Evolutionary conservation across 805 yeast species (phyloP), one percentile per base, ranked within the genome.

Genomic region (Ascoidea rubescens): DNA sequence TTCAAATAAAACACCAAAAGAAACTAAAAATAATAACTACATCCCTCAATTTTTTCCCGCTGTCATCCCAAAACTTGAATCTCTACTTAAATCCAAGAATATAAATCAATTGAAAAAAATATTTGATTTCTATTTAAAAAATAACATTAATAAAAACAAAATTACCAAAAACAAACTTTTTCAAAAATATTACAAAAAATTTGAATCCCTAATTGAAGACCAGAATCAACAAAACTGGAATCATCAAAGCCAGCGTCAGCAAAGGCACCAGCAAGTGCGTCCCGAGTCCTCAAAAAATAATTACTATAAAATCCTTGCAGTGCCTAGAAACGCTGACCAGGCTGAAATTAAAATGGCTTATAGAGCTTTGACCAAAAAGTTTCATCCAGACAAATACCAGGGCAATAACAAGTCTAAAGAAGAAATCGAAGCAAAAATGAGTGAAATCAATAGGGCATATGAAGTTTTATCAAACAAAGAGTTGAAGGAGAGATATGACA

Each of bases 361-460:
- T 67, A 72, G 96, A 54, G 72, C 80, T 5, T 77, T 82, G 61
- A 84, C 93, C 43, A 82, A 84, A 61, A 80, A 80, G 62, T 87
- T 76, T 64, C 99, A 91, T 63, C 99, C 99, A 0, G 99, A 91
- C 67, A 93, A 91, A 64, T 82, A 86, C 62, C 80, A 80, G 60
- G 8, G 14, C 2, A 82, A 80, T 43, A 87, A 82, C 45, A 64
- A 84, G 54, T 71, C 81, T 6, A 74, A 78, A 32, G 87, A 81
- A 37, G 77, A 84, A 54, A 83, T 84, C 44, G 96, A 88, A 65
- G 71, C 71, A 50, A 87, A 85, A 60, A 93, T 91, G 90, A 88
- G 95, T 49, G 90, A 84, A 52, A 86, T 91, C 56, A 93, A 91
- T 66, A 87, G 85, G 62, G 98, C 98, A 0, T 89, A 93, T 65